Percentiles rank a stretch among this genome's conserved stretches.
Conservation (phyloP, 1,284 basidiomycete genomes). For the Cryptococcus sp. region DNA sequence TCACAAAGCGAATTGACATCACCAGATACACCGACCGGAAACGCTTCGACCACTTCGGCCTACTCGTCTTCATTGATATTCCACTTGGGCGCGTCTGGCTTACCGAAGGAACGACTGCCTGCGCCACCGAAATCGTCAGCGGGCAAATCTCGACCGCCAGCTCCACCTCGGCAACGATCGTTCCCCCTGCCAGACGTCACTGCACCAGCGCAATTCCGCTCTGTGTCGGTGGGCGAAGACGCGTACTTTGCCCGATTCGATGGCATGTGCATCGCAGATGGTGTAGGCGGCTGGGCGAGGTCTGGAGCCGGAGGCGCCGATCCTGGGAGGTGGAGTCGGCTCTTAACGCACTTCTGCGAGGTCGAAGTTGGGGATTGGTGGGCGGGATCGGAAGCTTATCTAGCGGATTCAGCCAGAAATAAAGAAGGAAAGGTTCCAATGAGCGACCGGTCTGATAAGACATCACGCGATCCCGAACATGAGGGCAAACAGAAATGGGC, state of each 20-base stretch:
- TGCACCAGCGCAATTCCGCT: conserved; percentile 27
- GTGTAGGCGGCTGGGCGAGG: conserved; percentile 52
- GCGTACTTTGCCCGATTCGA: conserved; percentile 50
- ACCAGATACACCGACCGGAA: not conserved
- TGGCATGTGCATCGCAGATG: conserved; percentile 54
- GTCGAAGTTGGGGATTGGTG: conserved; percentile 46
- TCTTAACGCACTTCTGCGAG: conserved; percentile 52
- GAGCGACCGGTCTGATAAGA: not conserved
- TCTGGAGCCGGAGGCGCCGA: conserved; percentile 44
- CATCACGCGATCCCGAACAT: conserved; percentile 1
- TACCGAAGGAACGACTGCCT: conserved; percentile 38
- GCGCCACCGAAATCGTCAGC: conserved; percentile 11
- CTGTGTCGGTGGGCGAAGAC: conserved; percentile 50
- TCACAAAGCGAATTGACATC: not conserved
- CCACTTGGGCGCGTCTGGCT: conserved; percentile 42
- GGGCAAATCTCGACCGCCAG: conserved; percentile 15
- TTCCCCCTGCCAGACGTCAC: conserved; percentile 42
- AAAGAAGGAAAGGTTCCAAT: not conserved
- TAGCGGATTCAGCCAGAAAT: conserved; percentile 7
- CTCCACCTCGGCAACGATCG: conserved; percentile 37
- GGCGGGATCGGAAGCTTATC: conserved; percentile 41
- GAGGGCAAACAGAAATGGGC: conserved; percentile 11
- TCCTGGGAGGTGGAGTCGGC: conserved; percentile 46
- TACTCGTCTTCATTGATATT: conserved; percentile 45
- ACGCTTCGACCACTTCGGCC: conserved; percentile 4